Conservation (phyloP, 306 rosid genomes). For the Glycine latifolia region DNA sequence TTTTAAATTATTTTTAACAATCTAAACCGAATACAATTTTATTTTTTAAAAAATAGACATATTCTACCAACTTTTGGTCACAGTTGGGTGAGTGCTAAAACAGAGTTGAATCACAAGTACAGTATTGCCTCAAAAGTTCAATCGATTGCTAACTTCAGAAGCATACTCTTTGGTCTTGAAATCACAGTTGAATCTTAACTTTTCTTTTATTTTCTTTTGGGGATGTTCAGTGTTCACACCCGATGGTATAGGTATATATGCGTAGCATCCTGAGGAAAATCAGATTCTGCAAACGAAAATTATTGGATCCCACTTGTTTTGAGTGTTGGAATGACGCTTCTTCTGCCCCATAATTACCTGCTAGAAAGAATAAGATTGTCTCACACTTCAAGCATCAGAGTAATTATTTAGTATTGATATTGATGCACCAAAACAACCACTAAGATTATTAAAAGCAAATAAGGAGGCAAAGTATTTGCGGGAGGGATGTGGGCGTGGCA, state of each 20-base stretch:
- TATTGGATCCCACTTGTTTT: conserved; percentile 62
- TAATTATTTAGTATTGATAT: not conserved
- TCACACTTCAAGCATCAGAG: conserved; percentile 28
- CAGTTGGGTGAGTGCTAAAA: not conserved
- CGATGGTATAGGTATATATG: conserved; percentile 28
- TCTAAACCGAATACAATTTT: not conserved
- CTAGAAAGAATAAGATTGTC: conserved; percentile 37
- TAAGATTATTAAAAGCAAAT: not conserved
- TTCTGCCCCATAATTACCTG: conserved; percentile 74
- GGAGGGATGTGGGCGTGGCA: too few relatives aligned
- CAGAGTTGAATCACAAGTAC: not conserved
- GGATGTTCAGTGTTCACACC: conserved; percentile 26
- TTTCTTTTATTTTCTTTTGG: not conserved
- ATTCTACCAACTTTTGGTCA: not conserved
- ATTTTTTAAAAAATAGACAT: not conserved
- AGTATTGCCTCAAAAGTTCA: not conserved
- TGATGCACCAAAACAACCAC: conserved; percentile 19
- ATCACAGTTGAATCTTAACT: conserved; percentile 21
- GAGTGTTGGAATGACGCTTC: conserved; percentile 64
- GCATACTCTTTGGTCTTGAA: conserved; percentile 7
- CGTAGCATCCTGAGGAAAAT: conserved; percentile 50
- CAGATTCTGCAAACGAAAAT: conserved; percentile 72
- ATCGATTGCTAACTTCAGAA: conserved; percentile 1
- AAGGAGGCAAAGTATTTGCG: too few relatives aligned
- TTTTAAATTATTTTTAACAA: not conserved